Base-by-base conservation (phyloP, 345 rosid species). In the Acer campestre region DNA sequence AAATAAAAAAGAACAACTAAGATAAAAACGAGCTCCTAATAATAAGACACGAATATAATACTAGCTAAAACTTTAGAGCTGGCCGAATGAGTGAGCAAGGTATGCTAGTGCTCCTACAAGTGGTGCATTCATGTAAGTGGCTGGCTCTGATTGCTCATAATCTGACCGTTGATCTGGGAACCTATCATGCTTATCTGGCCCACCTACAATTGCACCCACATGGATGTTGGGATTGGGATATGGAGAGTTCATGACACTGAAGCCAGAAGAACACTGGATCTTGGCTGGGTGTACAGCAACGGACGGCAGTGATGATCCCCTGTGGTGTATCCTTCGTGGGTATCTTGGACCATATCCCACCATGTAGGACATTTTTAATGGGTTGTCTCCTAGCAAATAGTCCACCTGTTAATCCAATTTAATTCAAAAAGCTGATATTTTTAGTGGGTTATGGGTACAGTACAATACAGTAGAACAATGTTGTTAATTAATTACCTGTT, bases 41-140 rank as follows among this genome's bases (percentile, higher is more conserved):
- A 10, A 64, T 40, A 25, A n/a, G 9, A 6, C n/a, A 56, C 13
- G 23, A 1, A 31, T 31, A 31, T 35, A 35, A 1, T 16, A 16
- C 48, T 61, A 1, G 49, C 20, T 31, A 35, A 35, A 35, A 35
- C 38, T 14, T 79, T 82, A 91, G 82, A 91, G 92, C 86, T 94
- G 98, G 70, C 94, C 97, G 31, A 83, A 94, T 1, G 98, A 84
- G 84, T 91, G 97, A 56, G 98, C 97, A 9, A 94, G 90, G 82
- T 89, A 94, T 40, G 99, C 86, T 75, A 96, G 85, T 2, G 94
- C 90, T 23, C 99, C 99, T 8, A 94, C 97, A 62, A 96, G 89
- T 16, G 99, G 99, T 10, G 99, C 89, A 67, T 96, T 96, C 73
- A 96, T 94, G 77, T 94, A 96, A 11, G 99, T 96, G 6, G 95